Evolutionary conservation across 768 basidiomycete species (phyloP), one percentile per base, ranked within the genome.

Genomic region (Leccinum imitatum): DNA sequence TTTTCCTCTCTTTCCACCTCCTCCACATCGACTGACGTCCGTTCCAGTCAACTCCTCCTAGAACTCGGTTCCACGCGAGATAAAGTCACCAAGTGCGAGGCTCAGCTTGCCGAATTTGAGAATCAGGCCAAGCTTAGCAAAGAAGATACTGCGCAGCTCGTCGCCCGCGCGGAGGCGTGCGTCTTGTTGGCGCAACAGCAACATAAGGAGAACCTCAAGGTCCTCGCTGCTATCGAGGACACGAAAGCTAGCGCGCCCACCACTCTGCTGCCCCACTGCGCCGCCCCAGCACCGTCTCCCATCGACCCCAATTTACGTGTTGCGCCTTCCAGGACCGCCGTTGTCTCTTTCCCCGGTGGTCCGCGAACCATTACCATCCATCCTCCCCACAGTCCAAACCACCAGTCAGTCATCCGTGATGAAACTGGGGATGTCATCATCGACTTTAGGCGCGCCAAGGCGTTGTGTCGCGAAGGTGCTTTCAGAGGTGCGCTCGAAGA

Each of bases 291-390:
- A 0, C 46, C 51, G 6, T 59, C 61, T 15, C 54, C 60, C 17
- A 17, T 19, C 11, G 54, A 61, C 31, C 3, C 56, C 23, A 0
- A 0, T 2, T 7, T 13, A 2, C 25, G 17, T 2, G 58, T 46
- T 41, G 31, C 39, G 19, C 41, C 59, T 4, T 56, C 61, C 47
- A 55, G 19, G 13, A 25, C 13, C 21, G 67, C 64, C 5, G 8
- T 58, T 30, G 17, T 66, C 25, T 60, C 63, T 0, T 69, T 69
- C 15, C 69, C 66, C 4, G 69, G 69, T 0, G 62, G 67, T 5
- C 53, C 67, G 3, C 66, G 69, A 14, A 63, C 69, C 21, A 2
- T 69, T 41, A 69, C 69, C 1, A 66, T 69, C 10, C 67, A 69
- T 7, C 64, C 69, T 3, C 69, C 64, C 0, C 19, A 19, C 4